These are phyloP conservation scores for Epichloe bromicola DNA, from an alignment of 2,329 filamentous ascomycete genomes.

Conservation along the genomic window DNA sequence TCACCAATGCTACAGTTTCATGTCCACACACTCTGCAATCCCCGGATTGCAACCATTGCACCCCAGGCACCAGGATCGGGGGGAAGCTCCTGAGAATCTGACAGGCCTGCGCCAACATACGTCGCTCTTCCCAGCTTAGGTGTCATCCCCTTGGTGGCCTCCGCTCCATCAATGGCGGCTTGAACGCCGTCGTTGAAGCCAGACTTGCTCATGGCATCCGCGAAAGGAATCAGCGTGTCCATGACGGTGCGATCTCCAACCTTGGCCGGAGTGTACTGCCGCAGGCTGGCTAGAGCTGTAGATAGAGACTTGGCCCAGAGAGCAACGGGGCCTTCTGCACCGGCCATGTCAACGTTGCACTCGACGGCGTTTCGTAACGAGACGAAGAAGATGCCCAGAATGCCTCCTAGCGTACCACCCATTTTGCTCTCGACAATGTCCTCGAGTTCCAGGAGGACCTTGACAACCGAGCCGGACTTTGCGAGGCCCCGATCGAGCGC, in stretches of 20 bases:
- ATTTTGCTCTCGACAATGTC: slow-evolving; percentile 44
- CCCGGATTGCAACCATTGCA: slow-evolving; percentile 43
- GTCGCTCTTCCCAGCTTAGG: slow-evolving; percentile 54
- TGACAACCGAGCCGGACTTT: slow-evolving; percentile 30
- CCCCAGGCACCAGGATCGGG: slow-evolving; percentile 59
- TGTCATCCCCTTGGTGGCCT: slow-evolving; percentile 50
- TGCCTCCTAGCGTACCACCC: slow-evolving; percentile 39
- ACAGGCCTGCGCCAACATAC: slow-evolving; percentile 44
- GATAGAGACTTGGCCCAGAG: slow-evolving; percentile 32
- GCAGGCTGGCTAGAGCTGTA: slow-evolving; percentile 31
- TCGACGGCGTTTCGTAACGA: slow-evolving; percentile 30
- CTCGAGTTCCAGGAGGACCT: slow-evolving; percentile 35
- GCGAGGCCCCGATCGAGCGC: slow-evolving; percentile 29
- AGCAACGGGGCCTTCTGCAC: slow-evolving; percentile 19
- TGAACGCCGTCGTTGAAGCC: slow-evolving; percentile 43
- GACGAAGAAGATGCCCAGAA: slow-evolving; percentile 42
- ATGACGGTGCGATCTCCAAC: slow-evolving; percentile 44
- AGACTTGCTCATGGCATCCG: slow-evolving; percentile 30
- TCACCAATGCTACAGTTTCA: neutral
- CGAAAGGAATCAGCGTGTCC: slow-evolving; percentile 43
- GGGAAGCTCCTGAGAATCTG: slow-evolving; percentile 41
- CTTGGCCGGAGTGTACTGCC: slow-evolving; percentile 40
- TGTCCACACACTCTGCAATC: slow-evolving; percentile 16
- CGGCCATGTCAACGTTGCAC: slow-evolving; percentile 19
- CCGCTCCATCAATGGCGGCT: slow-evolving; percentile 46